Base-by-base conservation (phyloP, 805 yeast species). In the Grigorovia yakushimaensis region DNA sequence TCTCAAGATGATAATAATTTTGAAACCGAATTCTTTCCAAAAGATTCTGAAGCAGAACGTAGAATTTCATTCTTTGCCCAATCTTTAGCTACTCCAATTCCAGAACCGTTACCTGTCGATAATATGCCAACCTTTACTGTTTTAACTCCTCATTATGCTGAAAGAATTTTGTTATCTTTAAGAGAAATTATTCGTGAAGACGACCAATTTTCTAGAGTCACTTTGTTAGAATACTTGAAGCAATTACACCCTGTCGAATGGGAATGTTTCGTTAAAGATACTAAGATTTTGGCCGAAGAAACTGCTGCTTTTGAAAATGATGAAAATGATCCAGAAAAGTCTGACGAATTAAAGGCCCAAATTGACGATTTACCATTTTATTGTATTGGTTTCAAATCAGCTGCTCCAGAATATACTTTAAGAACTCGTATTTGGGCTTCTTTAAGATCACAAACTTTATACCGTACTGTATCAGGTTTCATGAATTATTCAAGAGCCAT, bases 51-150 rank as follows among this genome's bases (percentile, higher is more conserved):
- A 71, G 98, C 99, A 54, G 98, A 94, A 74, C 89, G 98, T 76
- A 93, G 99, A 78, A 89, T 93, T 59, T 87, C 97, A 50, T 93
- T 94, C 84, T 93, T 93, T 73, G 99, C 99, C 50, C 98, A 93
- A 71, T 89, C 98, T 10, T 76, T 93, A 69, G 94, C 98, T 45
- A 93, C 98, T 50, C 98, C 98, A 58, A 89, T 93, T 60, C 96
- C 96, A 53, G 98, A 93, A 73, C 98, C 99, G 52, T 76, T 93
- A 64, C 98, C 99, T 41, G 98, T 94, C 57, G 98, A 93, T 70
- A 91, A 91, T 76, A 93, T 93, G 98, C 99, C 99, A 55, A 91
- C 98, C 11, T 93, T 93, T 69, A 89, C 98, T 38, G 98, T 93
- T 20, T 74, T 91, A 68, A 84, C 91, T 56, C 98, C 98, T 61